Conservation (phyloP, 352 stramenopile species). For the Pythium biforme region DNA sequence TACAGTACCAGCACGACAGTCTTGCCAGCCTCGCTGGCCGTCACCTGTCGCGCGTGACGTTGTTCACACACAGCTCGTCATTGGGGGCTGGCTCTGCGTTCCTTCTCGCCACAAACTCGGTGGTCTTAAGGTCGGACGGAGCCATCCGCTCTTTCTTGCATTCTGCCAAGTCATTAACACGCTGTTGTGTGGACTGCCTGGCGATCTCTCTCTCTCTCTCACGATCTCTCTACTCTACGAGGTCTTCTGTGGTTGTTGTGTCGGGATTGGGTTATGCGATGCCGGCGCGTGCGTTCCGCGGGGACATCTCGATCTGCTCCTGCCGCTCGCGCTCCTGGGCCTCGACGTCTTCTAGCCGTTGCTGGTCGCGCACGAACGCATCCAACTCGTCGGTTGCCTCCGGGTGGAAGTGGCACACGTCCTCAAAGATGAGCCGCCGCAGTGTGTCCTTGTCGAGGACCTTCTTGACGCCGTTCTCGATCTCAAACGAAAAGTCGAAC, state of each 20-base stretch:
- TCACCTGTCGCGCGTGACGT: too few relatives aligned
- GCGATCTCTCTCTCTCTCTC: background rate
- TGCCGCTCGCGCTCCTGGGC: slow-evolving; percentile 26
- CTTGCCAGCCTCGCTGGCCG: too few relatives aligned
- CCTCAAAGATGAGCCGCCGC: slow-evolving; percentile 79
- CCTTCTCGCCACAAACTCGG: too few relatives aligned
- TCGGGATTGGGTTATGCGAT: slow-evolving; percentile 13
- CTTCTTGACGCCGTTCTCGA: slow-evolving; percentile 40
- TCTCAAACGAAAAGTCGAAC: slow-evolving; percentile 87
- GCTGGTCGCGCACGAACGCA: slow-evolving; percentile 46
- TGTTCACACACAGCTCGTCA: too few relatives aligned
- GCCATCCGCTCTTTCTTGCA: too few relatives aligned
- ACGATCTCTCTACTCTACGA: background rate
- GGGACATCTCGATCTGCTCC: slow-evolving; percentile 21
- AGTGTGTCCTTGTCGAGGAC: slow-evolving; percentile 78
- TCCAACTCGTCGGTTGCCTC: slow-evolving; percentile 63
- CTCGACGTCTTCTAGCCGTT: slow-evolving; percentile 33
- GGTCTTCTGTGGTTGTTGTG: background rate
- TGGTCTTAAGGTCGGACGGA: too few relatives aligned
- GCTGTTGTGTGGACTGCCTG: too few relatives aligned
- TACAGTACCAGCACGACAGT: too few relatives aligned
- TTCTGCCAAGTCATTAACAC: too few relatives aligned
- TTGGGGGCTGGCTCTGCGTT: too few relatives aligned
- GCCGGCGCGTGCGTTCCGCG: slow-evolving; percentile 16
- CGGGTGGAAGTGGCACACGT: slow-evolving; percentile 84